phyloP scores from a whole-genome alignment of 2,329 filamentous ascomycete species.

The Aspergillus flavus region DNA sequence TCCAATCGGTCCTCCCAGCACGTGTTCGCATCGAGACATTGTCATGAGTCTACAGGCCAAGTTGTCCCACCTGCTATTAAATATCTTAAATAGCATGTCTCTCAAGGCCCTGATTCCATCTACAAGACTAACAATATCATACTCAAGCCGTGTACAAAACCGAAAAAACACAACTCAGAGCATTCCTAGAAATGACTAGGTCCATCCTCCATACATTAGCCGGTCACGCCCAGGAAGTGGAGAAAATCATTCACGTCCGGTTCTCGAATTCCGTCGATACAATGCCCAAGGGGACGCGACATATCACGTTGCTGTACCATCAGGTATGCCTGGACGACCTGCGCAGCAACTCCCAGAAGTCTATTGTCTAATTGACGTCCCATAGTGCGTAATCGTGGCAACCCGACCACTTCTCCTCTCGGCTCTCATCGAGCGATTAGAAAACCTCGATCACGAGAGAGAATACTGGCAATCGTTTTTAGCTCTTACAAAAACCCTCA shows the following conservation, averaged over 20 bases:
- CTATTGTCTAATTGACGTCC: too few species aligned
- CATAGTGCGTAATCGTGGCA: constrained; percentile 42
- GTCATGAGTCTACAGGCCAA: neutral
- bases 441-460: constrained; percentile 26
- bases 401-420: constrained; percentile 44
- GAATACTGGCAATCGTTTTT: constrained; percentile 40
- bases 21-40: neutral
- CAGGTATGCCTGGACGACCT: constrained; percentile 29
- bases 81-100: neutral
- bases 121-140: neutral
- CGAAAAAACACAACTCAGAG: constrained; percentile 2
- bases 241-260: constrained; percentile 38
- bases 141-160: neutral
- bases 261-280: constrained; percentile 38
- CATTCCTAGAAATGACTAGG: constrained; percentile 41
- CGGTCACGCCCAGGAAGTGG: constrained; percentile 43
- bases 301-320: constrained; percentile 44
- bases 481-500: constrained; percentile 37
- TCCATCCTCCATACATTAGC: constrained; percentile 42
- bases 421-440: constrained; percentile 40
- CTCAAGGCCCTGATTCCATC: fast-evolving
- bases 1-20: neutral
- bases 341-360: too few species aligned
- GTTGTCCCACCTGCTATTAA: neutral
- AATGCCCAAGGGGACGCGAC: constrained; percentile 41